A percentile compares a stretch with the other conserved stretches of the same genome.
These are phyloP conservation scores for Penicillium sp. DNA, from an alignment of 2,329 filamentous ascomycete species.

Conservation along the genomic window DNA sequence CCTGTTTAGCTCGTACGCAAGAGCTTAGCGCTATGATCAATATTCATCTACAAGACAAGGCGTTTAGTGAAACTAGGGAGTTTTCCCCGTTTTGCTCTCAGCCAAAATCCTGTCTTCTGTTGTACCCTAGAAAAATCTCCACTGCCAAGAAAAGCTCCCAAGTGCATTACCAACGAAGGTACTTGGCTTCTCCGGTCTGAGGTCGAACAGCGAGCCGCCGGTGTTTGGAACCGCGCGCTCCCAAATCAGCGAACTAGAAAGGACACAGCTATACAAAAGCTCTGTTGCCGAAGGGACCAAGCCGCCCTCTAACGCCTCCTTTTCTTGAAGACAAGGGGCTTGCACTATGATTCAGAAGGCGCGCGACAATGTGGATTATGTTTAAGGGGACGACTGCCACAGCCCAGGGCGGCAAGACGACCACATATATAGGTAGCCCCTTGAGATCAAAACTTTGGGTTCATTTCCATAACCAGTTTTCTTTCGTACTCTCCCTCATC, in stretches of 20 bases:
- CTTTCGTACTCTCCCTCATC: not conserved
- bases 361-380: constrained; percentile 29
- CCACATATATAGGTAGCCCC: not conserved
- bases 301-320: not conserved
- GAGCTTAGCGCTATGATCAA: not conserved
- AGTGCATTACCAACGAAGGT: not conserved
- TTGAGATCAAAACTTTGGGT: not conserved
- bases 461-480: not conserved
- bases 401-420: constrained; percentile 12
- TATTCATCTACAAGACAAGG: not conserved
- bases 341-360: constrained; percentile 19
- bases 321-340: not conserved
- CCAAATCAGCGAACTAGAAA: constrained; percentile 5
- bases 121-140: not conserved
- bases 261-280: not conserved
- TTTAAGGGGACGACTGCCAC: not conserved
- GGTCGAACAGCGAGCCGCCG: constrained; percentile 8
- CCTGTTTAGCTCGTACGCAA: too few species aligned
- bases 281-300: not conserved
- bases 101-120: not conserved
- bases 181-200: not conserved
- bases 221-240: constrained; percentile 19
- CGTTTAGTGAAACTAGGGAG: not conserved
- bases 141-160: not conserved
- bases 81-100: not conserved